phyloP scores from a whole-genome alignment of 805 yeast genomes.

The Pichia occidentalis region DNA sequence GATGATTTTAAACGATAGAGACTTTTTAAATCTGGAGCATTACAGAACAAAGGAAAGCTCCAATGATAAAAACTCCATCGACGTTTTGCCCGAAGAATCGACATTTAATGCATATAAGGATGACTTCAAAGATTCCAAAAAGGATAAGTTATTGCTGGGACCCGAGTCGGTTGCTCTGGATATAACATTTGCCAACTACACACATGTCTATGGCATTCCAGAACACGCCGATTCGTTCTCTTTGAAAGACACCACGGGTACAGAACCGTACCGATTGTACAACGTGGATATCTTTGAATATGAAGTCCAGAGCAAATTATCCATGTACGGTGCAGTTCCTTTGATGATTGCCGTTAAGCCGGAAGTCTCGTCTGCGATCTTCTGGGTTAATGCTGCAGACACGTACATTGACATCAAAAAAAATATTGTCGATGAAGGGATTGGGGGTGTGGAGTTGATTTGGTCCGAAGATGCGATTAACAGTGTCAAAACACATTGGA shows the following conservation, averaged over 20 bases:
- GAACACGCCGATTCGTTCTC: slow-evolving; percentile 86
- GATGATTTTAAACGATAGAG: slow-evolving; percentile 59
- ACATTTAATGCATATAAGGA: slow-evolving; percentile 66
- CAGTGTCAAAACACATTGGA: slow-evolving; percentile 67
- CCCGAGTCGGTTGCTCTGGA: slow-evolving; percentile 90
- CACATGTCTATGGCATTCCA: slow-evolving; percentile 86
- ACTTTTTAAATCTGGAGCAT: slow-evolving; percentile 79
- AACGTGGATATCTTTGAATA: slow-evolving; percentile 96
- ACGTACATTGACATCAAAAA: slow-evolving; percentile 74
- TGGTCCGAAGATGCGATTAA: background rate
- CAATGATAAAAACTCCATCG: slow-evolving; percentile 30
- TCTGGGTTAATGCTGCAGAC: slow-evolving; percentile 93
- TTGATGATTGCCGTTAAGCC: slow-evolving; percentile 66
- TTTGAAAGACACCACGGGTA: slow-evolving; percentile 56
- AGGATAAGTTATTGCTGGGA: slow-evolving; percentile 67
- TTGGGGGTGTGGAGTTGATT: slow-evolving; percentile 9
- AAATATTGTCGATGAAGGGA: slow-evolving; percentile 10
- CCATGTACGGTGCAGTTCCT: slow-evolving; percentile 96
- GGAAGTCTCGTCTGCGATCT: slow-evolving; percentile 60
- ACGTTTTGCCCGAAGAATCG: slow-evolving; percentile 52
- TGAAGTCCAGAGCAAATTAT: slow-evolving; percentile 69
- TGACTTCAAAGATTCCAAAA: slow-evolving; percentile 55
- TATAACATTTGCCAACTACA: slow-evolving; percentile 52
- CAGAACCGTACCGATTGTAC: slow-evolving; percentile 79
- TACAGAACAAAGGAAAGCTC: slow-evolving; percentile 45